Conservation (phyloP, 768 basidiomycete genomes). For the Tephrocybe sp. region DNA sequence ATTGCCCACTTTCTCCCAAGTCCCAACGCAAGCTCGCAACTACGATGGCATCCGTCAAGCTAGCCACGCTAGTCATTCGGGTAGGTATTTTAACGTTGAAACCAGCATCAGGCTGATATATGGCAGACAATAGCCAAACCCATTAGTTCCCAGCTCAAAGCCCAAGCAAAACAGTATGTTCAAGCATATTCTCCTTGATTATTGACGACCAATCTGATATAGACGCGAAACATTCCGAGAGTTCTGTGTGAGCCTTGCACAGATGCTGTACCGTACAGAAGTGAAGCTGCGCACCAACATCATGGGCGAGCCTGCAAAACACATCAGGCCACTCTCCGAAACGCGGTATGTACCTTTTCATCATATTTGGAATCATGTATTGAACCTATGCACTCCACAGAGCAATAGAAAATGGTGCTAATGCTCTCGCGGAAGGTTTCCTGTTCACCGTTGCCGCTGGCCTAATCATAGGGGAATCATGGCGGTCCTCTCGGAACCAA, state of each 20-base stretch:
- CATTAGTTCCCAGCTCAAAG: conserved; percentile 66
- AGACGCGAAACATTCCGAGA: conserved; percentile 75
- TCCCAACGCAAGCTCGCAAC: no score
- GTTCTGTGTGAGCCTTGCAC: conserved; percentile 73
- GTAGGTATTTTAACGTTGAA: conserved; percentile 22
- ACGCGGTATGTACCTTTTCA: conserved; percentile 47
- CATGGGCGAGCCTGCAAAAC: conserved; percentile 72
- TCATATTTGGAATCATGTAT: neutral
- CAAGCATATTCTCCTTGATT: conserved; percentile 1
- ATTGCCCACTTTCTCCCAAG: no score
- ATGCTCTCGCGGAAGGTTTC: conserved; percentile 82
- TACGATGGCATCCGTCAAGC: conserved; percentile 66
- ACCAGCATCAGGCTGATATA: conserved; percentile 3
- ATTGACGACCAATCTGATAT: neutral
- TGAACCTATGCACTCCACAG: conserved; percentile 29
- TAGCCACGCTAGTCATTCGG: conserved; percentile 71
- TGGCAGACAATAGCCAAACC: conserved; percentile 82
- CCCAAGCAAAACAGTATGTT: conserved; percentile 70
- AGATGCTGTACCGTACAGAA: conserved; percentile 75
- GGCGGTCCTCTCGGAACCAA: conserved; percentile 68
- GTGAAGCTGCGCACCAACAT: conserved; percentile 71
- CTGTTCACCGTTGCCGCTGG: conserved; percentile 74
- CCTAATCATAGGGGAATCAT: conserved; percentile 77
- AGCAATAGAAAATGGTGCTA: conserved; percentile 86
- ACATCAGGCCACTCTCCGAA: conserved; percentile 78